Base-by-base conservation (phyloP, 257 asterid genomes). In the Solanum clarkiae region DNA sequence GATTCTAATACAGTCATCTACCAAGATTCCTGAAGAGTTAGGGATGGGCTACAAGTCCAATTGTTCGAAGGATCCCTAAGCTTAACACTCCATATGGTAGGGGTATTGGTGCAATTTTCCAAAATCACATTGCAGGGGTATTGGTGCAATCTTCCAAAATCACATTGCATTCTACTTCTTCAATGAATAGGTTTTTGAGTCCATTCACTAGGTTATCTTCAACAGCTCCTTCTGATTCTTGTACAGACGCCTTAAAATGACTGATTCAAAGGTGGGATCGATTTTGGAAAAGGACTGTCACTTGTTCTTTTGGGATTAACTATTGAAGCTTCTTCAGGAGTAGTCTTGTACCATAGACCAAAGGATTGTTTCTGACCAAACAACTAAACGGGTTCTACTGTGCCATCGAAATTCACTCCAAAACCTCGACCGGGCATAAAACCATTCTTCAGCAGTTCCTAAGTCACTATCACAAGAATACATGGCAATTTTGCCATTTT, bases 341-440 rank as follows among this genome's bases (percentile, higher is more conserved):
- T 32, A 32, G 36, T 3, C 4, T 32, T 32, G 6, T 65, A 26
- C 15, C 72, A 10, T 2, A 26, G 44, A 29, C 20, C 10, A 65
- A 65, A 26, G 2, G 5, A 14, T 5, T 13, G 2, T 16, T 65
- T 65, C 0, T 6, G 6, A 2, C 11, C 2, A 6, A 5, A 0
- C 0, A 65, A 13, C 1, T 26, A 10, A 65, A 26, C 26, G 6
- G 6, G 10, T 1, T 65, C n/a, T 10, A 26, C 15, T 60, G n/a
- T n/a, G 6, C 44, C 72, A 65, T 65, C 0, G 11, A 24, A 7
- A 7, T 65, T 60, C 32, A 1, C 32, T 20, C 66, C 15, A n/a
- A 60, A 15, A 60, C 66, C 32, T 60, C 13, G 1, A n/a, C 1
- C 3, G 1, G 29, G 66, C 32, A 1, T 10, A 57, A n/a, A 20